Conservation (phyloP, 345 rosid genomes). For the Dipteronia sinensis region DNA sequence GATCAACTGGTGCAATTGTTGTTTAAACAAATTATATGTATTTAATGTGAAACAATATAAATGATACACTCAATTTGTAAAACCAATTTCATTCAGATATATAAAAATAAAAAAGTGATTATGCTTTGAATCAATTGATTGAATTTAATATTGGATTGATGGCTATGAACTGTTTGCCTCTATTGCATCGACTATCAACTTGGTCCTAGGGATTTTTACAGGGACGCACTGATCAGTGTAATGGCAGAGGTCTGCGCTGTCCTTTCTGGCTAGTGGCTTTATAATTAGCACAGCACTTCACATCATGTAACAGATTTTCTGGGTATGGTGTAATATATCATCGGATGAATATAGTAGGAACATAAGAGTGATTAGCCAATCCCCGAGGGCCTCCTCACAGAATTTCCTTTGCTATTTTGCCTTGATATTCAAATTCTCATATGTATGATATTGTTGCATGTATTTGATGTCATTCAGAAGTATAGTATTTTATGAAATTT, state of each 20-base stretch:
- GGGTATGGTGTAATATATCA: neutral
- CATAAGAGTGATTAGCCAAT: neutral
- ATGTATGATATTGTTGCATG: neutral
- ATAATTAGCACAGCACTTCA: neutral
- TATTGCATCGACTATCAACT: slow-evolving; percentile 1
- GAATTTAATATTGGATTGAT: neutral
- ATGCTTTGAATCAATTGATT: neutral
- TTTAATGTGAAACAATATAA: neutral
- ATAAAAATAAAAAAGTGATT: neutral
- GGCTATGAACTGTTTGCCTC: neutral
- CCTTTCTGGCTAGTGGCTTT: neutral
- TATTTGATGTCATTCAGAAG: neutral
- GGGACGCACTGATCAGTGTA: neutral
- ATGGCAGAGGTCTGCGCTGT: neutral
- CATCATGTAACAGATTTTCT: neutral
- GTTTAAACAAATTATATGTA: slow-evolving; percentile 1
- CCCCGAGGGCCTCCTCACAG: neutral
- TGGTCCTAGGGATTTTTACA: neutral
- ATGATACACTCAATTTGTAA: neutral
- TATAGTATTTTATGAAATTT: neutral
- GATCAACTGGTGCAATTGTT: neutral
- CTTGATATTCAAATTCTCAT: neutral
- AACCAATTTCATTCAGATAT: neutral
- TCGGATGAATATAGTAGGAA: neutral
- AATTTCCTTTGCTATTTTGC: neutral